These are phyloP conservation scores for Solanum chacoense DNA, from an alignment of 305 asterid species.

Conservation along the genomic window DNA sequence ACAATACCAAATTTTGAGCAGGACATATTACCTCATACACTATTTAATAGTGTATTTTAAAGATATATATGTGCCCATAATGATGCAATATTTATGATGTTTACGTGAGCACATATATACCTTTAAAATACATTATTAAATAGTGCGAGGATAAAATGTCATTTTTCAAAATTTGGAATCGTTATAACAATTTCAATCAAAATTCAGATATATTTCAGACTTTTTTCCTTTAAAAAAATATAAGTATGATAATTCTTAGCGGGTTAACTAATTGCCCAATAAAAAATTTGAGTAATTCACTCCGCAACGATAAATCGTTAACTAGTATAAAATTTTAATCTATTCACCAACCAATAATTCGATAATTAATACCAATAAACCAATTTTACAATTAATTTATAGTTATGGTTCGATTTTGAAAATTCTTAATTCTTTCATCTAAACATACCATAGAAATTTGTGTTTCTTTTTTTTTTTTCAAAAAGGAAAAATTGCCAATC, in stretches of 20 bases:
- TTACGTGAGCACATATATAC: neutral
- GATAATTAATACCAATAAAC: too few species aligned
- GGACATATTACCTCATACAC: rapidly evolving
- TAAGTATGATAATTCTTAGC: neutral
- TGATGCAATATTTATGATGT: too few species aligned
- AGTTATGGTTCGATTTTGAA: too few species aligned
- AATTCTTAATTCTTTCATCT: neutral
- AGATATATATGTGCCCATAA: neutral
- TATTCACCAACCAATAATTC: too few species aligned
- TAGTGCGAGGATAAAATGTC: neutral
- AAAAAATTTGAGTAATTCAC: neutral
- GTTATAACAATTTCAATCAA: neutral
- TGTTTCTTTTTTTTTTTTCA: neutral
- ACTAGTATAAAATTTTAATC: too few species aligned
- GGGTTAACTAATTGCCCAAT: neutral
- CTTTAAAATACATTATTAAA: too few species aligned
- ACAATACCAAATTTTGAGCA: neutral
- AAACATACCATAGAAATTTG: neutral
- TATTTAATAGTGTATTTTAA: too few species aligned
- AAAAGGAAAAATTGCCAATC: neutral
- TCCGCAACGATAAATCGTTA: neutral
- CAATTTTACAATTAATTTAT: too few species aligned
- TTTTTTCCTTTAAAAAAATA: too few species aligned
- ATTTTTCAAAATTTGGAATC: neutral
- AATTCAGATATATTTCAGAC: too few species aligned